Evolutionary conservation across 352 stramenopile genomes (phyloP).

Genomic region (Pythium phragmiticola): DNA sequence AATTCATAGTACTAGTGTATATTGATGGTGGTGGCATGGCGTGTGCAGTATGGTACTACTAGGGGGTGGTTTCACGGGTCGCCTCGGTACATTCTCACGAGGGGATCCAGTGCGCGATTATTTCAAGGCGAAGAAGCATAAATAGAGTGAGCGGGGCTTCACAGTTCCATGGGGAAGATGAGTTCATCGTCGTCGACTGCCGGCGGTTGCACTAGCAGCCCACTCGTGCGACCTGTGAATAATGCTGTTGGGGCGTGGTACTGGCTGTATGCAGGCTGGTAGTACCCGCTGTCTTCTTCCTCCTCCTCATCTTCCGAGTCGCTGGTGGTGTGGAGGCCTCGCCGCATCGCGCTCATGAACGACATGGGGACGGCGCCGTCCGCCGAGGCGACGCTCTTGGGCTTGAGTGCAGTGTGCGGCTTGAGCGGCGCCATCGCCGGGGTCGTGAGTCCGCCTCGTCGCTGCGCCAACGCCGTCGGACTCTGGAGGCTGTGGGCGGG

Average conservation of each 20-base stretch:
- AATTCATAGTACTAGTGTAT: not conserved
- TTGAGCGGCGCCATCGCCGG: slow-evolving; percentile 15
- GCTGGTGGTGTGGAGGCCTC: slow-evolving; percentile 12
- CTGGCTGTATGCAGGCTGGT: slow-evolving; percentile 26
- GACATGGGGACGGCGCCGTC: slow-evolving; percentile 16
- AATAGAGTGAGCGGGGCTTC: slow-evolving; percentile 5
- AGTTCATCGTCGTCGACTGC: slow-evolving; percentile 19
- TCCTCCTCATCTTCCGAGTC: slow-evolving; percentile 22
- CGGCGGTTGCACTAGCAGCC: not conserved
- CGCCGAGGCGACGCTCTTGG: not conserved
- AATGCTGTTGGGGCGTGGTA: slow-evolving; percentile 23
- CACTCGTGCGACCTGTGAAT: slow-evolving; percentile 18
- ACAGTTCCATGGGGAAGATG: slow-evolving; percentile 29
- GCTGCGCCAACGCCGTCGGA: slow-evolving; percentile 15
- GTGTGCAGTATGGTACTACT: not conserved
- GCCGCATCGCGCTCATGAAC: slow-evolving; percentile 27
- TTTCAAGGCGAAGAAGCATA: not conserved
- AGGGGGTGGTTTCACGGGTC: not conserved
- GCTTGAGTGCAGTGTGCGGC: not conserved
- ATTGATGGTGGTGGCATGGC: slow-evolving; percentile 1
- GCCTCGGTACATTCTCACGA: no score
- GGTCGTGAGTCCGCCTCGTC: not conserved
- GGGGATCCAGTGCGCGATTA: no score
- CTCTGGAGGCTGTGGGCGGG: slow-evolving; percentile 2
- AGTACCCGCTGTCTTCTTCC: slow-evolving; percentile 19